A percentile compares a stretch with the other conserved stretches of the same genome.
Conservation (phyloP, 371 early-diverging fungal species). For the Capillidium rhysosporum region DNA sequence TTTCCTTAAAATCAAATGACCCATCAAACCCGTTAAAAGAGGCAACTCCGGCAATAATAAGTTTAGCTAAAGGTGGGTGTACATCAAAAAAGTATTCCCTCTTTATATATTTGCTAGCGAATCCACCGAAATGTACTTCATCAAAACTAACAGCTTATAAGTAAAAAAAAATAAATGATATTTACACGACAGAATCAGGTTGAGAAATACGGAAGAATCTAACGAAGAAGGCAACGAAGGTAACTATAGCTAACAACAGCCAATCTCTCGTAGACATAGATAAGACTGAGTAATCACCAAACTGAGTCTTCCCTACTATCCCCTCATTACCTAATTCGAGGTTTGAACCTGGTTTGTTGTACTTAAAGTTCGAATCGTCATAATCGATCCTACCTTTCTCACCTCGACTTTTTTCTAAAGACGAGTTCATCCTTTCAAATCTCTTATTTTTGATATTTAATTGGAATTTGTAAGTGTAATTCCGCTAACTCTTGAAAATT, state of each 20-base stretch:
- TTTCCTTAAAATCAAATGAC: slow-evolving; percentile 62
- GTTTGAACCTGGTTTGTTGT: not conserved
- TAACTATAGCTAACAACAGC: not conserved
- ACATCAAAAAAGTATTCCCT: slow-evolving; percentile 96
- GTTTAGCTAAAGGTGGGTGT: slow-evolving; percentile 92
- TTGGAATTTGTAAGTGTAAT: too few relatives aligned
- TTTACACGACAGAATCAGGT: slow-evolving; percentile 6
- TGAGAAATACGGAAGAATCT: slow-evolving; percentile 3
- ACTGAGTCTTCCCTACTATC: not conserved
- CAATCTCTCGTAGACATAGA: slow-evolving; percentile 1
- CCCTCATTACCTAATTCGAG: not conserved
- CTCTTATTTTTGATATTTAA: too few relatives aligned
- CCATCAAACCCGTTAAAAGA: slow-evolving; percentile 67
- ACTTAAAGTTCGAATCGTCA: slow-evolving; percentile 2
- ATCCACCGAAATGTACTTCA: slow-evolving; percentile 44
- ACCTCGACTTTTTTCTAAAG: too few relatives aligned
- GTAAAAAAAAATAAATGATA: too few relatives aligned
- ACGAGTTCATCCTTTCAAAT: too few relatives aligned
- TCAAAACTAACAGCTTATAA: slow-evolving; percentile 16
- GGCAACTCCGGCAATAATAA: slow-evolving; percentile 69
- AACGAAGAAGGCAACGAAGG: slow-evolving; percentile 1
- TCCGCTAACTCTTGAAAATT: too few relatives aligned
- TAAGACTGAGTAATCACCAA: not conserved
- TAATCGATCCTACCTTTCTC: not conserved
- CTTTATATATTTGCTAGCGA: slow-evolving; percentile 58